Conservation (phyloP, 2,329 filamentous ascomycete species). For the Helminthosporium solani region DNA sequence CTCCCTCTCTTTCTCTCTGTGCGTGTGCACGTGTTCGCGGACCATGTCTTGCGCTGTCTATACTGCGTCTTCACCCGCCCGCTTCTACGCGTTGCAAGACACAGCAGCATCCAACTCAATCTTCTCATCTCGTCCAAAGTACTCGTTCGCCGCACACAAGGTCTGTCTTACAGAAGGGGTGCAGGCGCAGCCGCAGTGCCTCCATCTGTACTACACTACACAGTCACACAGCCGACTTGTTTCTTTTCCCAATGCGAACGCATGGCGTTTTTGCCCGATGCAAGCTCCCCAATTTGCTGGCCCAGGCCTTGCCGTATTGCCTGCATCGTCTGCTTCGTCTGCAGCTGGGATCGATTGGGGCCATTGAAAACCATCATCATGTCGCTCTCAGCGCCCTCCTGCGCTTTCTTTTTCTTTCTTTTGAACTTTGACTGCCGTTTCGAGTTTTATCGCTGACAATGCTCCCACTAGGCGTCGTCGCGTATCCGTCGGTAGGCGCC, state of each 20-base stretch:
- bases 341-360: constrained; percentile 29
- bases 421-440: constrained; percentile 12
- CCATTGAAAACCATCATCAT: constrained; percentile 35
- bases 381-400: constrained; percentile 27
- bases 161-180: constrained; percentile 24
- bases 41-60: background rate
- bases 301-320: constrained; percentile 34
- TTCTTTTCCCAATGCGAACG: constrained; percentile 30
- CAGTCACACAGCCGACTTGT: constrained; percentile 38
- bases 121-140: constrained; percentile 3
- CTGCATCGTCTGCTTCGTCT: constrained; percentile 32
- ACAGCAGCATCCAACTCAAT: background rate
- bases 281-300: constrained; percentile 24
- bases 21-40: constrained; percentile 6
- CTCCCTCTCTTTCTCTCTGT: background rate
- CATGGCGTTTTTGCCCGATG: constrained; percentile 29
- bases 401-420: constrained; percentile 20
- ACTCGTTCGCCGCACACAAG: constrained; percentile 11
- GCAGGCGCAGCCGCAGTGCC: constrained; percentile 31
- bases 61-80: background rate
- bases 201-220: constrained; percentile 27
- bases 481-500: constrained; percentile 37
- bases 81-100: background rate
- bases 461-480: constrained; percentile 43
- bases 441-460: constrained; percentile 40